phyloP scores from a whole-genome alignment of 2,329 filamentous ascomycete genomes.

The Didymella pinodella region DNA sequence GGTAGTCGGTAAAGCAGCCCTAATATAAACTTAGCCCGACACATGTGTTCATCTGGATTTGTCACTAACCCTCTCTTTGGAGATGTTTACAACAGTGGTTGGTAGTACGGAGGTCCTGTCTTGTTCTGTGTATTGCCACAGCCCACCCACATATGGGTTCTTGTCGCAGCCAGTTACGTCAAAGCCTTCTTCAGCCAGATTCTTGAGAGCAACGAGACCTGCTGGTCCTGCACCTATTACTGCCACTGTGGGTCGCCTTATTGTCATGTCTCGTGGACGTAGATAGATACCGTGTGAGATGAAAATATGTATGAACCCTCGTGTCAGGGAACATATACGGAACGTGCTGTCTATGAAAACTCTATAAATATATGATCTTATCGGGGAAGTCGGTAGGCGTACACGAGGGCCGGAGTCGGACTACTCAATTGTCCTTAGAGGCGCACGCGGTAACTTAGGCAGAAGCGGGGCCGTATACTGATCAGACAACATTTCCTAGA shows the following conservation, averaged over 20 bases:
- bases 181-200: constrained; percentile 32
- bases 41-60: not conserved
- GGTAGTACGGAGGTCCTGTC: constrained; percentile 34
- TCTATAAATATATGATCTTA: not conserved
- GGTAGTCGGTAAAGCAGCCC: constrained; percentile 36
- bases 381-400: not conserved
- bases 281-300: not conserved
- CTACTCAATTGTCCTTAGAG: not conserved
- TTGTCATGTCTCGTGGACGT: not conserved
- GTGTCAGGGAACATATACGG: too few relatives aligned
- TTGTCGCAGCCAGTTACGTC: constrained; percentile 32
- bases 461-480: not conserved
- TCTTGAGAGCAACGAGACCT: constrained; percentile 13
- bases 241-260: not conserved
- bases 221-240: constrained; percentile 10
- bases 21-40: not conserved
- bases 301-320: not conserved
- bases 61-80: constrained; percentile 28
- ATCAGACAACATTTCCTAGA: not conserved
- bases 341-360: not conserved
- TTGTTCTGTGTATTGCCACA: constrained; percentile 34
- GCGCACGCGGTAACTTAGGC: not conserved
- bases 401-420: not conserved
- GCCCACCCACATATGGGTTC: constrained; percentile 31
- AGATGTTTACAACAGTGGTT: constrained; percentile 33